Evolutionary conservation across 2,329 filamentous ascomycete genomes (phyloP), one percentile per base, ranked within the genome.

Genomic region (Rutstroemia sydowiana): DNA sequence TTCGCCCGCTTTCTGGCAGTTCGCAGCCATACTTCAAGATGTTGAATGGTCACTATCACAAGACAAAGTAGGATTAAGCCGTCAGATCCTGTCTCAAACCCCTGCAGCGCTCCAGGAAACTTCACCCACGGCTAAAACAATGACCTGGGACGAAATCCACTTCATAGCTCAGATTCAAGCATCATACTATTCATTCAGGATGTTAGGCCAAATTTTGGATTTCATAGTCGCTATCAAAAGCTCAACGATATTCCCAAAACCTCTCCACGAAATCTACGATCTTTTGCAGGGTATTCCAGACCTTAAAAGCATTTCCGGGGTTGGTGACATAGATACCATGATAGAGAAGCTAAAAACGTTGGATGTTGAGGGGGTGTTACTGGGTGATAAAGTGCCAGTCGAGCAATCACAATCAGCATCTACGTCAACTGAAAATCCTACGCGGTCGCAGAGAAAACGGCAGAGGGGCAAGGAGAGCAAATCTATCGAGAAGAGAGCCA

Each of bases 141-240:
- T 34, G 26, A 57, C 48, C n/a, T 68, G 66, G 66, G 63, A 67
- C 36, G 46, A 58, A 8, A 51, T 68, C 26, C 66, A 68, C 23
- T 59, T 64, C 23, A 54, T 60, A 13, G 61, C 63, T 41, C 63
- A 66, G 44, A 48, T 66, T 16, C 61, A 67, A 47, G 63, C 60
- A 14, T 65, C 63, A 2, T 60, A 57, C 32, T 66, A 67, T 51
- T 66, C 65, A 8, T 63, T 66, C 42, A 61, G 65, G 23, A 63
- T 68, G 14, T 54, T 68, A 8, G 60, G 61, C 39, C 65, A 67
- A 40, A 58, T 66, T 5, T 41, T 56, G 16, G 43, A n/a, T n/a
- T 36, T 66, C 31, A 40, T 62, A 7, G 16, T 57, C 8, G 36
- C 56, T 2, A 34, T 44, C 16, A 30, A 26, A 8, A 11, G 14